Evolutionary conservation across 176 grass and related monocot species (phyloP).

Genomic region (Cenchrus purpureus): DNA sequence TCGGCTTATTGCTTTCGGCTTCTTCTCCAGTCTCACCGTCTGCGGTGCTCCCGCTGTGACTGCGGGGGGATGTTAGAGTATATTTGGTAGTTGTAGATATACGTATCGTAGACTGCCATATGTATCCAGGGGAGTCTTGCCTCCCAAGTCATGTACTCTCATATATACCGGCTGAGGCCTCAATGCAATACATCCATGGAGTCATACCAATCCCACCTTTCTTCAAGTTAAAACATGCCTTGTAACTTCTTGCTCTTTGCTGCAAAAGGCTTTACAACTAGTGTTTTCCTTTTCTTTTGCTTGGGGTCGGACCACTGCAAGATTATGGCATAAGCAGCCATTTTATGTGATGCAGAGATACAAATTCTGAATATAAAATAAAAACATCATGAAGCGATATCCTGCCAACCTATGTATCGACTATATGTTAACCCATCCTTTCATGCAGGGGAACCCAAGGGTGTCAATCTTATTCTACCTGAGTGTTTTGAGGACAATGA

Average conservation of each 20-base stretch:
- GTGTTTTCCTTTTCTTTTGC: not conserved
- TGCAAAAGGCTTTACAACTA: not conserved
- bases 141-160: too few relatives aligned
- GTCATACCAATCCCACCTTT: too few relatives aligned
- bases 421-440: slow-evolving; percentile 24
- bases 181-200: too few relatives aligned
- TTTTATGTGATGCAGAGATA: not conserved
- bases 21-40: too few relatives aligned
- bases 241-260: slow-evolving; percentile 23
- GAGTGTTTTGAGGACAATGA: slow-evolving; percentile 79
- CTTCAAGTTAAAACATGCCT: slow-evolving; percentile 21
- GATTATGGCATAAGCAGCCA: not conserved
- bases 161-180: too few relatives aligned
- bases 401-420: not conserved
- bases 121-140: too few relatives aligned
- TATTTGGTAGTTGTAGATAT: too few relatives aligned
- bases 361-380: slow-evolving; percentile 18
- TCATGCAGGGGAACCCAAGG: slow-evolving; percentile 77
- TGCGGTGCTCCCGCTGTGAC: too few relatives aligned
- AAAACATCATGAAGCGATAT: slow-evolving; percentile 27
- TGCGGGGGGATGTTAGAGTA: too few relatives aligned
- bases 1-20: too few relatives aligned
- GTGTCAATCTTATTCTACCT: slow-evolving; percentile 69
- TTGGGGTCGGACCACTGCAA: not conserved
- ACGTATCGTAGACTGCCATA: too few relatives aligned